These are phyloP conservation scores for Mucor lusitanicus DNA, from an alignment of 371 early-diverging fungal species.

Conservation along the genomic window DNA sequence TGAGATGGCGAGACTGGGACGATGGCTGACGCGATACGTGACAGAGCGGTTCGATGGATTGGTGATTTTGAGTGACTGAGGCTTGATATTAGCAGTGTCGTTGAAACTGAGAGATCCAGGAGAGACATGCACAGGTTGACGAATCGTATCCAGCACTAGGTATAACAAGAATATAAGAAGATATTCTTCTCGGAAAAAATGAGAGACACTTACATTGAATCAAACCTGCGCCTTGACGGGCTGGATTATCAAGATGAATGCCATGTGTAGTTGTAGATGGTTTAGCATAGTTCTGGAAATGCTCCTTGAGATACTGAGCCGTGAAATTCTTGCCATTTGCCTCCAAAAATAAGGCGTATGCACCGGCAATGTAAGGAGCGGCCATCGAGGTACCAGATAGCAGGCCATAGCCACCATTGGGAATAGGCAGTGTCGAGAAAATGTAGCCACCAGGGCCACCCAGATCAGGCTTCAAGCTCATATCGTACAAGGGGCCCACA, in stretches of 20 bases:
- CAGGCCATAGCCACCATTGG: constrained; percentile 49
- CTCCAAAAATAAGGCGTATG: constrained; percentile 60
- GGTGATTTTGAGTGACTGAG: constrained; percentile 32
- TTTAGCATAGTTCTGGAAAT: constrained; percentile 56
- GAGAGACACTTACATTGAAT: constrained; percentile 55
- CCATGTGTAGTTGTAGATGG: constrained; percentile 18
- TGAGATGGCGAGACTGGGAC: constrained; percentile 37
- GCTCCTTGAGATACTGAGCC: constrained; percentile 24
- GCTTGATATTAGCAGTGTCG: constrained; percentile 52
- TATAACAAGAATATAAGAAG: neutral
- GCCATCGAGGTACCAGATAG: constrained; percentile 68
- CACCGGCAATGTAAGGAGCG: constrained; percentile 72
- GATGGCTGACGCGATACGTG: constrained; percentile 44
- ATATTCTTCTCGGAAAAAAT: too few species aligned
- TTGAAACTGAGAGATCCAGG: constrained; percentile 75
- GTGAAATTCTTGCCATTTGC: constrained; percentile 26
- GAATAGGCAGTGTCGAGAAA: constrained; percentile 59
- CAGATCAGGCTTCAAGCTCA: constrained; percentile 52
- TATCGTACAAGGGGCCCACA: constrained; percentile 32
- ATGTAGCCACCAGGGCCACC: constrained; percentile 69
- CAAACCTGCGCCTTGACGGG: constrained; percentile 76
- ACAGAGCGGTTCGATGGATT: constrained; percentile 55
- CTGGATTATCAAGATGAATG: constrained; percentile 38
- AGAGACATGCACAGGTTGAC: constrained; percentile 48
- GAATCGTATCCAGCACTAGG: constrained; percentile 59